Evolutionary conservation across 2,329 filamentous ascomycete species (phyloP).

Genomic region (Macrophomina tecta): DNA sequence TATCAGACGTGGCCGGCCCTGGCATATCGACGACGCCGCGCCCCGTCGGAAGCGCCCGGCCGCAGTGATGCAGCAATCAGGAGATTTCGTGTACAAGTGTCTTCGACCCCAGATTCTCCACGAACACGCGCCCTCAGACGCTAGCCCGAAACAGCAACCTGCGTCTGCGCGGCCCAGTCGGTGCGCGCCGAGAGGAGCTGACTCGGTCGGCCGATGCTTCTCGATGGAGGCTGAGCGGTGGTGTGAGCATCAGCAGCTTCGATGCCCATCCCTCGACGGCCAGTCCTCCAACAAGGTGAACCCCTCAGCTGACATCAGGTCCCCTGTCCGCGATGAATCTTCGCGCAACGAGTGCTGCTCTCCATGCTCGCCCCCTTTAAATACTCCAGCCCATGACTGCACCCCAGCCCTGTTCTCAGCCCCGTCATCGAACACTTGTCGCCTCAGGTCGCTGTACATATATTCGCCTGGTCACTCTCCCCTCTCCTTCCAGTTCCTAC

Average conservation of each 20-base stretch:
- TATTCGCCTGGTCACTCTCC: neutral
- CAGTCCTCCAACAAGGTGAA: neutral
- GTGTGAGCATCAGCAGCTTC: constrained; percentile 26
- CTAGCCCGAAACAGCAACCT: neutral
- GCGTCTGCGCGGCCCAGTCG: constrained; percentile 7
- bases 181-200: constrained; percentile 19
- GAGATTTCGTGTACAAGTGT: neutral
- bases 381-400: neutral
- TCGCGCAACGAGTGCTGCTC: neutral
- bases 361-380: neutral
- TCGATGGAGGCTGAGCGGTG: neutral
- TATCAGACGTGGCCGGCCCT: neutral
- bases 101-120: constrained; percentile 17
- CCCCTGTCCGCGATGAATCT: neutral
- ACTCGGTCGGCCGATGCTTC: constrained; percentile 4
- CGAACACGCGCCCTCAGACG: neutral
- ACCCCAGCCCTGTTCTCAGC: neutral
- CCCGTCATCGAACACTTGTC: constrained; percentile 5
- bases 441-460: constrained; percentile 16
- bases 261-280: neutral
- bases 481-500: constrained; percentile 17
- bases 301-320: constrained; percentile 17
- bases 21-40: neutral
- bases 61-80: neutral
- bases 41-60: constrained; percentile 4